Percentiles rank a stretch among this genome's conserved stretches.
These are phyloP conservation scores for Chytridium lagenaria DNA, from an alignment of 371 early-diverging fungal genomes.

Conservation along the genomic window DNA sequence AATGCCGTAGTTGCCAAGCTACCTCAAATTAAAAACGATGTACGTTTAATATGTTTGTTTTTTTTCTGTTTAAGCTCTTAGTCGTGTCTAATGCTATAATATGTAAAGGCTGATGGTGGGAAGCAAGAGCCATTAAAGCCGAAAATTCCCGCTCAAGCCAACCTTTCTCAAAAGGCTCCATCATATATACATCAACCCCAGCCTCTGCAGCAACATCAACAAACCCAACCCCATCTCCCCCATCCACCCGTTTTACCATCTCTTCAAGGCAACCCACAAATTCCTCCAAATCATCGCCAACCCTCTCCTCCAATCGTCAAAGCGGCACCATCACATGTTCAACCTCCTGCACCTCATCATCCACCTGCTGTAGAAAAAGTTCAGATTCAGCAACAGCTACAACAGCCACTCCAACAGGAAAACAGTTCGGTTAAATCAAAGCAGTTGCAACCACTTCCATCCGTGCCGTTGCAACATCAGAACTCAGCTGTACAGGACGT, in stretches of 20 bases:
- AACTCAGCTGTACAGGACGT: not conserved
- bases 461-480: not conserved
- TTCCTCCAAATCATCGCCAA: not conserved
- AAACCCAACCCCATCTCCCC: slow-evolving; percentile 19
- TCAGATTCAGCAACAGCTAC: not conserved
- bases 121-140: not conserved
- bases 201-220: slow-evolving; percentile 23
- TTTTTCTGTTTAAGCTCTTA: not conserved
- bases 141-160: no score
- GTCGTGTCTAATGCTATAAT: no score
- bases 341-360: not conserved
- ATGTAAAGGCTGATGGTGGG: no score
- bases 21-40: not conserved
- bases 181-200: not conserved
- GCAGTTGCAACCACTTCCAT: not conserved
- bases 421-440: not conserved
- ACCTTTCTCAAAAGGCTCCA: not conserved
- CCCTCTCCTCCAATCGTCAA: slow-evolving; percentile 6
- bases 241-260: slow-evolving; percentile 4
- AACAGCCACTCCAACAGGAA: no score
- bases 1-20: not conserved
- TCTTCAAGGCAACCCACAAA: not conserved
- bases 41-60: slow-evolving; percentile 5
- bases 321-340: not conserved
- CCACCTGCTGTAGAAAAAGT: no score